These are phyloP conservation scores for Eucalyptus curtisii DNA, from an alignment of 345 rosid genomes.

Conservation along the genomic window DNA sequence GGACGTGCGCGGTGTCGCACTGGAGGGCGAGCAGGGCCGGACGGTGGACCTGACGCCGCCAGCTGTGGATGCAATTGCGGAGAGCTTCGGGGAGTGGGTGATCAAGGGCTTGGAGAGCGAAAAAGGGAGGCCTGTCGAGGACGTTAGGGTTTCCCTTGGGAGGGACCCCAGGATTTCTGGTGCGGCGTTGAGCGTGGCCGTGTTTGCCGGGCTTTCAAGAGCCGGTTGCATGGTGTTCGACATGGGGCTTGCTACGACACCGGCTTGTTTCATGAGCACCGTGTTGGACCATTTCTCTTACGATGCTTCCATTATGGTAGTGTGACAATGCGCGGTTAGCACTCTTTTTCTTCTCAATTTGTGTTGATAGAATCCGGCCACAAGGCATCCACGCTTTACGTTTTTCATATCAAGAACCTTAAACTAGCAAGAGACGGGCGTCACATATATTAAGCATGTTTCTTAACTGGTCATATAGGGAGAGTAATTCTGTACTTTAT, in stretches of 20 bases:
- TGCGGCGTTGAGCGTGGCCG: constrained; percentile 49
- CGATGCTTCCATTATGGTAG: constrained; percentile 88
- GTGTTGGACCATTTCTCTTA: constrained; percentile 54
- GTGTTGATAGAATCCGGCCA: neutral
- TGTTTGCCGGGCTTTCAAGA: constrained; percentile 66
- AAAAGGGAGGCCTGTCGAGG: constrained; percentile 1
- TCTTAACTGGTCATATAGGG: neutral
- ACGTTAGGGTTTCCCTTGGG: constrained; percentile 62
- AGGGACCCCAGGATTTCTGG: constrained; percentile 80
- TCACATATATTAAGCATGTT: neutral
- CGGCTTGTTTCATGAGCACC: constrained; percentile 95
- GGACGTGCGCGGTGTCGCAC: constrained; percentile 87
- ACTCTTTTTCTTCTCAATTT: neutral
- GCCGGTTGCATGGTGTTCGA: constrained; percentile 74
- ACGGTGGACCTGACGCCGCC: constrained; percentile 63
- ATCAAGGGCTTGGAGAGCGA: constrained; percentile 22
- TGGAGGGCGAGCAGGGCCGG: constrained; percentile 80
- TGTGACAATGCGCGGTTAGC: neutral
- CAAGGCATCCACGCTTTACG: neutral
- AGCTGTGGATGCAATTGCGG: constrained; percentile 81
- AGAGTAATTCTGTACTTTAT: neutral
- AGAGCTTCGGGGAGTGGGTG: constrained; percentile 94
- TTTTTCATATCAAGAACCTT: neutral
- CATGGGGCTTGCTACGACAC: constrained; percentile 92
- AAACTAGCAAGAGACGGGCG: neutral